Evolutionary conservation across 352 stramenopile genomes (phyloP), one percentile per base, ranked within the genome.

Genomic region (Pythium brachiatum): DNA sequence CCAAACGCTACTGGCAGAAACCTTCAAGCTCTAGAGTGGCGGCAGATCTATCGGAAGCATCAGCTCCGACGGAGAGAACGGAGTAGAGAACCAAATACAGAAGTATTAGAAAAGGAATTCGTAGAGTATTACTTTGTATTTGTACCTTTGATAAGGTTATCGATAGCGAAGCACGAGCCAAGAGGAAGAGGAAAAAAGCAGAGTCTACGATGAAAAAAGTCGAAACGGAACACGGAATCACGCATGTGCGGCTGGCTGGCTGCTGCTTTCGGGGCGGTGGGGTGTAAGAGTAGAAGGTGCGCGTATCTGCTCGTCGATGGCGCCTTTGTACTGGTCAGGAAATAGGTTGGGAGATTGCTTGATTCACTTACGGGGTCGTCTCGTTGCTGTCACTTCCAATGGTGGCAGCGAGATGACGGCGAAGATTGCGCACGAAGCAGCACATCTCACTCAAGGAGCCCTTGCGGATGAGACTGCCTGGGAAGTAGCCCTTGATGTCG

Each of bases 401-500:
- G 31, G 83, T 90, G 44, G 69, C 64, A 51, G 70, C 71, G 60
- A 92, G 70, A 68, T 89, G 83, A 38, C 76, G 79, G 32, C 83
- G 83, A 69, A 93, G 60, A 57, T 93, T 93, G 65, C 83, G 83
- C 27, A 93, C 68, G 52, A 91, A 93, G 70, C 81, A 91, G 54
- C 73, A 79, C 46, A 89, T 77, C 55, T 93, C 83, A 55, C 81
- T 86, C 53, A 93, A 75, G 43, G 81, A 90, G 58, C 83, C 83
- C 64, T 93, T 93, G 69, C 78, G 80, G 63, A 93, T 88, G 57
- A 90, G 63, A 41, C 80, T 91, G 2, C 72, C 79, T 11, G 83
- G 83, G 62, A 93, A 93, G 70, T 88, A 93, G 15, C 81, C 81
- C 73, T 93, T 93, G 65, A 93, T 93, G 67, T 93, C 83, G 63